Percentiles rank a stretch among this genome's conserved stretches.
Conservation (phyloP, 495 filamentous ascomycete genomes). For the Xylaria acuta region DNA sequence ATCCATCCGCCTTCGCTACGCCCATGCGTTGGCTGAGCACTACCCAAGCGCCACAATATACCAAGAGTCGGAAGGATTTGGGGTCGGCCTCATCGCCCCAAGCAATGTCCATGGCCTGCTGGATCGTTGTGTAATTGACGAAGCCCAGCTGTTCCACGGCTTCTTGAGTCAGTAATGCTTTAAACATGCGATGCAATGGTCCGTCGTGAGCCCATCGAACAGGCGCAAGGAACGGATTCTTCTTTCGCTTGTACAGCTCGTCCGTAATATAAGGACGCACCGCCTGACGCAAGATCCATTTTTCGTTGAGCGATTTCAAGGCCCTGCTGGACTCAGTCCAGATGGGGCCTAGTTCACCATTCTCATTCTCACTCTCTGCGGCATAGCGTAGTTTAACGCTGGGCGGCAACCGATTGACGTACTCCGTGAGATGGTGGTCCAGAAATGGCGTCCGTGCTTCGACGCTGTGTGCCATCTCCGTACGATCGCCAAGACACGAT, state of each 20-base stretch:
- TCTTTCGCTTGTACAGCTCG: slow-evolving; percentile 55
- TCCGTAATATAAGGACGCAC: slow-evolving; percentile 55
- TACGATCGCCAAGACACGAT: slow-evolving; percentile 54
- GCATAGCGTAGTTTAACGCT: slow-evolving; percentile 53
- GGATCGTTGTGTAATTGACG: not conserved
- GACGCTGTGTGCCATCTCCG: slow-evolving; percentile 58
- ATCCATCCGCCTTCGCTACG: not conserved
- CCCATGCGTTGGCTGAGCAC: not conserved
- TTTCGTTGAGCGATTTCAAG: slow-evolving; percentile 38
- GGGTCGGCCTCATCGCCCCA: not conserved
- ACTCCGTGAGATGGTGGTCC: slow-evolving; percentile 58
- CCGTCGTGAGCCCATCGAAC: not conserved
- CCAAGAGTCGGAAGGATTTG: slow-evolving; percentile 3
- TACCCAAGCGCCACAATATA: slow-evolving; percentile 1
- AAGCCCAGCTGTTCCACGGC: not conserved
- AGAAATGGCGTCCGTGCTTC: slow-evolving; percentile 58
- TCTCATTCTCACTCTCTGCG: not conserved
- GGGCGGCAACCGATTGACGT: slow-evolving; percentile 54
- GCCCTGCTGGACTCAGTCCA: not conserved
- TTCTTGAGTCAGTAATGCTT: not conserved
- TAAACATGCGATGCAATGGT: not conserved
- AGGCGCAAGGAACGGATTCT: slow-evolving; percentile 54
- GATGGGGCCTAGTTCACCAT: not conserved
- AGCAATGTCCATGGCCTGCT: not conserved
- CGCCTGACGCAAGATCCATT: slow-evolving; percentile 59